Evolutionary conservation across 306 rosid genomes (phyloP).

Genomic region (Trifolium subterraneum): DNA sequence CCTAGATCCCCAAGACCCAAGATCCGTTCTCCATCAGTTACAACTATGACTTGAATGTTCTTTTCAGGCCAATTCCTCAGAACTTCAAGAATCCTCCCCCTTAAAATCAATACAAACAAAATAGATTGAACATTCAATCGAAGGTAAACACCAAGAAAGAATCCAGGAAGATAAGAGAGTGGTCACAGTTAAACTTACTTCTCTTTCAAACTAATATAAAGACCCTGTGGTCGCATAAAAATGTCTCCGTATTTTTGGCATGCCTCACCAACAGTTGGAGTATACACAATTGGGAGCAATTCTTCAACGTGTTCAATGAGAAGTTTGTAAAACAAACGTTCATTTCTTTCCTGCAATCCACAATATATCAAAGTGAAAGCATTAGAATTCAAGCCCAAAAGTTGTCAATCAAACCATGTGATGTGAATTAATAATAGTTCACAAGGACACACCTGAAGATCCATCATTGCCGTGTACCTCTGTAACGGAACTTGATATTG

Average conservation of each 20-base stretch:
- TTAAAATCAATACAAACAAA: slow-evolving; percentile 41
- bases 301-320: slow-evolving; percentile 95
- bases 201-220: slow-evolving; percentile 91
- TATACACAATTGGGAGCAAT: slow-evolving; percentile 90
- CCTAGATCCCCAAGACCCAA: slow-evolving; percentile 98
- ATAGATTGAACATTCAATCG: slow-evolving; percentile 27
- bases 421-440: not conserved
- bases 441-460: slow-evolving; percentile 82
- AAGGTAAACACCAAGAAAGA: slow-evolving; percentile 31
- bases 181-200: slow-evolving; percentile 64
- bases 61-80: slow-evolving; percentile 96
- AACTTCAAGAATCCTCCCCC: slow-evolving; percentile 94
- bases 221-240: slow-evolving; percentile 91
- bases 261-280: slow-evolving; percentile 99
- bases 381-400: slow-evolving; percentile 26
- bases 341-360: slow-evolving; percentile 82
- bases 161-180: not conserved
- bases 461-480: slow-evolving; percentile 97
- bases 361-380: slow-evolving; percentile 18
- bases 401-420: not conserved
- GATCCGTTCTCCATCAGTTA: slow-evolving; percentile 96
- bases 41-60: slow-evolving; percentile 95
- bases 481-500: slow-evolving; percentile 92
- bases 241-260: slow-evolving; percentile 98
- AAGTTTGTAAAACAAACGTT: slow-evolving; percentile 84